Conservation (phyloP, 2,329 filamentous ascomycete species). For the Drechslera avenae region DNA sequence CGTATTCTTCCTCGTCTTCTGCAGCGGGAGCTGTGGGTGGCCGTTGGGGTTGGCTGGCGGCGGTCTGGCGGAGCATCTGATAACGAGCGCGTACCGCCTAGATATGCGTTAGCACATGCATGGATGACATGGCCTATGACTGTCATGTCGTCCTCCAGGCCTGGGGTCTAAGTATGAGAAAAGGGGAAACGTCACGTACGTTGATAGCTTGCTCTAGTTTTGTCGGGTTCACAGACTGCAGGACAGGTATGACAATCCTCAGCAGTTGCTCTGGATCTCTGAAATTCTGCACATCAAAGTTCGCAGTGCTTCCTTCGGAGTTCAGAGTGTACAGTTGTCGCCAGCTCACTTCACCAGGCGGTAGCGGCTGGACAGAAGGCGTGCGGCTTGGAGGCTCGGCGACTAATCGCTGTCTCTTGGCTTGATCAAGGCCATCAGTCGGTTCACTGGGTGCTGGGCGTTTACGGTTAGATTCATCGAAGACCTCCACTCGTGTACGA, state of each 20-base stretch:
- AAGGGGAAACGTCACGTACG: conserved; percentile 53
- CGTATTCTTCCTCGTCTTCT: conserved; percentile 89
- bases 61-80: conserved; percentile 43
- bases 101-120: conserved; percentile 21
- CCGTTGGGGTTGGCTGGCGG: conserved; percentile 30
- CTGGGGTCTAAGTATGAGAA: background rate
- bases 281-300: conserved; percentile 82
- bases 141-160: too few species aligned
- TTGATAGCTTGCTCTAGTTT: conserved; percentile 75
- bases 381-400: conserved; percentile 52
- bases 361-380: conserved; percentile 69
- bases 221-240: conserved; percentile 72
- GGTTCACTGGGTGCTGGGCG: conserved; percentile 73
- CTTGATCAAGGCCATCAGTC: conserved; percentile 70
- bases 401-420: conserved; percentile 80
- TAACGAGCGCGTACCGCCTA: conserved; percentile 52
- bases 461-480: conserved; percentile 81
- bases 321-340: conserved; percentile 89
- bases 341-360: conserved; percentile 75
- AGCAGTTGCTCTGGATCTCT: conserved; percentile 73
- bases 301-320: conserved; percentile 71
- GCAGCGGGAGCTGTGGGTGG: conserved; percentile 49
- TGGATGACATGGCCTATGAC: background rate
- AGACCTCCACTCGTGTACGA: conserved; percentile 75
- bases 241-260: conserved; percentile 78